These are phyloP conservation scores for Myochromella boudieri DNA, from an alignment of 768 basidiomycete genomes.

Conservation along the genomic window DNA sequence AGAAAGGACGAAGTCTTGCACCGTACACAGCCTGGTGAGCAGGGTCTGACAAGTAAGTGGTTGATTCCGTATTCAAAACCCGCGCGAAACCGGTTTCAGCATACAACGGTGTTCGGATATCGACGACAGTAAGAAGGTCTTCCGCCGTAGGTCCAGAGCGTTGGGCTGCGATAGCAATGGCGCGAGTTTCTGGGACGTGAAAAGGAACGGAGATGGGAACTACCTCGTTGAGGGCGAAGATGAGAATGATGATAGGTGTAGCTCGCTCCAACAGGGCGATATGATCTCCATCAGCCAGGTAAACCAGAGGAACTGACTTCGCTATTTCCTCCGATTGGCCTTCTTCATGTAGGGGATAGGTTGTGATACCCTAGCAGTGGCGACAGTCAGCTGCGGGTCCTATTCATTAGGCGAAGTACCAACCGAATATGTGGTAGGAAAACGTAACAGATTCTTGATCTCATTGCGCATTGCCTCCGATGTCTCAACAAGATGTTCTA, in stretches of 20 bases:
- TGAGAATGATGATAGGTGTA: conserved; percentile 50
- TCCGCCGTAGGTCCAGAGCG: conserved; percentile 53
- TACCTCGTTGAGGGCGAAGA: conserved; percentile 51
- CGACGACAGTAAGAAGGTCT: conserved; percentile 44
- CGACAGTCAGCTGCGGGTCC: too few relatives aligned
- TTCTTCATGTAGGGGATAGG: too few relatives aligned
- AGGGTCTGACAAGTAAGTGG: conserved; percentile 9
- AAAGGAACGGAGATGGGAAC: conserved; percentile 42
- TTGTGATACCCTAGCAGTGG: too few relatives aligned
- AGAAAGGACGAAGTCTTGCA: conserved; percentile 19
- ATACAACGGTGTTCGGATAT: conserved; percentile 47
- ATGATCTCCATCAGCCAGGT: conserved; percentile 8
- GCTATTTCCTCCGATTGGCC: too few relatives aligned
- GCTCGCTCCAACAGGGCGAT: conserved; percentile 35
- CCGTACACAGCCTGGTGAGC: conserved; percentile 32
- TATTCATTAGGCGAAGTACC: too few relatives aligned
- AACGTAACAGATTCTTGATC: conserved; percentile 41
- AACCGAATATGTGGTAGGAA: conserved; percentile 28
- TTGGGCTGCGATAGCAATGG: conserved; percentile 40
- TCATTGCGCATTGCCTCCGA: conserved; percentile 36
- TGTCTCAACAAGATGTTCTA: conserved; percentile 36
- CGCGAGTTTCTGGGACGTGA: conserved; percentile 51
- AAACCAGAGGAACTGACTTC: not conserved
- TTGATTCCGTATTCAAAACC: conserved; percentile 4
- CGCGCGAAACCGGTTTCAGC: conserved; percentile 34